Evolutionary conservation across 768 basidiomycete species (phyloP), one percentile per base, ranked within the genome.

Genomic region (Chlorophyllum brunneum): DNA sequence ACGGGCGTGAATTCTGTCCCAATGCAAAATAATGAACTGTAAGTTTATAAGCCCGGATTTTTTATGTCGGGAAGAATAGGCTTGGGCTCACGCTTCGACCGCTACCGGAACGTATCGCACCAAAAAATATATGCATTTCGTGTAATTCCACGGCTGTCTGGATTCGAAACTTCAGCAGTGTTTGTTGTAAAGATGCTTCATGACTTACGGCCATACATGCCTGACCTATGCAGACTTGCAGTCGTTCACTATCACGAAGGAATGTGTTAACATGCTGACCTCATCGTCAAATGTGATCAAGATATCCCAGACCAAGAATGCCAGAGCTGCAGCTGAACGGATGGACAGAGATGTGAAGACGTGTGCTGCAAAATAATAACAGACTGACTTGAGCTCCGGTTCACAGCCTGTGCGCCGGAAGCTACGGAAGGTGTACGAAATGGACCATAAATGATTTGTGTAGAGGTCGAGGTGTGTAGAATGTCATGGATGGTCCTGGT

Each of bases 241-340:
- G 33, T 30, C n/a, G 9, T 26, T 18, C 10, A 24, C 26, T 54
- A 29, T 23, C 23, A 7, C 24, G 29, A 5, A 40, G 33, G 38
- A 1, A 36, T 18, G 36, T 11, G 23, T 18, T 38, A n/a, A 7
- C 20, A 4, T 24, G 15, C 65, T 34, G 51, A 73, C 70, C 65
- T 76, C 75, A 46, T 71, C 69, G 44, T 69, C 68, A 26, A 67
- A 54, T 5, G 73, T 75, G 27, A 75, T 65, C 26, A 67, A 44
- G 11, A 75, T 70, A 52, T 76, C 75, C 66, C 73, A 76, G 9
- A 67, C 51, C 16, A 75, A 64, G 51, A 73, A 72, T 4, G 65
- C 56, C 33, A 73, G 57, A 2, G 72, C 61, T 4, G 69, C 69
- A 23, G 71, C 72, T 73, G 49, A 33, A 9, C n/a, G n/a, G n/a